These are phyloP conservation scores for Tuber microsphaerosporum DNA, from an alignment of 495 filamentous ascomycete species.

Conservation along the genomic window DNA sequence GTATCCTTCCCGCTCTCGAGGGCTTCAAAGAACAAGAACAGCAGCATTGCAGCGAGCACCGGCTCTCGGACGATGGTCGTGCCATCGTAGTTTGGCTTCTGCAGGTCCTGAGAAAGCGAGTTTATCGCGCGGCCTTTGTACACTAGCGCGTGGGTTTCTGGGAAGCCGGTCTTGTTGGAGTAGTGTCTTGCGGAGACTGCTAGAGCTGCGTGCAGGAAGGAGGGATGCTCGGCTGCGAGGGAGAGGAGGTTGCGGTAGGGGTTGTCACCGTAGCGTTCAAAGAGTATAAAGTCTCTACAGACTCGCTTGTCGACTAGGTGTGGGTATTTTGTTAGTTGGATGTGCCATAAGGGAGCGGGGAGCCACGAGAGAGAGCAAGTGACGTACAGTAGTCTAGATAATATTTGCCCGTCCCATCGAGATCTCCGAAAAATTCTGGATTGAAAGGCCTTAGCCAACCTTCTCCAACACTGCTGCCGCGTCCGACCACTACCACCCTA, in stretches of 20 bases:
- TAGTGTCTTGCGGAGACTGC: constrained; percentile 40
- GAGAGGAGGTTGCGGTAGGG: constrained; percentile 40
- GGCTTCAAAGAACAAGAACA: constrained; percentile 41
- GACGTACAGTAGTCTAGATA: constrained; percentile 40
- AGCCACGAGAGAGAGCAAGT: constrained; percentile 1
- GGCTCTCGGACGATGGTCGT: constrained; percentile 31
- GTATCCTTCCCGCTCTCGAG: constrained; percentile 39
- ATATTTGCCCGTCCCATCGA: constrained; percentile 25
- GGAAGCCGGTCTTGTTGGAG: constrained; percentile 31
- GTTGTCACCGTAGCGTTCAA: constrained; percentile 37
- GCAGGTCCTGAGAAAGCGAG: constrained; percentile 30
- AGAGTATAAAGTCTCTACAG: constrained; percentile 40
- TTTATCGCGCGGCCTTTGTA: constrained; percentile 35
- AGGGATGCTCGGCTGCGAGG: constrained; percentile 31
- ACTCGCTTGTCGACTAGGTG: constrained; percentile 34
- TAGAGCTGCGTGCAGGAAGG: constrained; percentile 37
- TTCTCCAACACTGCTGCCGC: not conserved
- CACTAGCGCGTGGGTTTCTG: constrained; percentile 25
- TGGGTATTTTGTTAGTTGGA: constrained; percentile 14
- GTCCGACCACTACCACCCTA: not conserved
- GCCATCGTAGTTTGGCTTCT: constrained; percentile 7
- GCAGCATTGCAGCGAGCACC: constrained; percentile 37
- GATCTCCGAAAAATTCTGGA: constrained; percentile 23
- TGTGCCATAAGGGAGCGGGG: constrained; percentile 3
- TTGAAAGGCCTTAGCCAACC: constrained; percentile 12